phyloP scores from a whole-genome alignment of 768 basidiomycete species.

The Paxillus ammoniavirescens region DNA sequence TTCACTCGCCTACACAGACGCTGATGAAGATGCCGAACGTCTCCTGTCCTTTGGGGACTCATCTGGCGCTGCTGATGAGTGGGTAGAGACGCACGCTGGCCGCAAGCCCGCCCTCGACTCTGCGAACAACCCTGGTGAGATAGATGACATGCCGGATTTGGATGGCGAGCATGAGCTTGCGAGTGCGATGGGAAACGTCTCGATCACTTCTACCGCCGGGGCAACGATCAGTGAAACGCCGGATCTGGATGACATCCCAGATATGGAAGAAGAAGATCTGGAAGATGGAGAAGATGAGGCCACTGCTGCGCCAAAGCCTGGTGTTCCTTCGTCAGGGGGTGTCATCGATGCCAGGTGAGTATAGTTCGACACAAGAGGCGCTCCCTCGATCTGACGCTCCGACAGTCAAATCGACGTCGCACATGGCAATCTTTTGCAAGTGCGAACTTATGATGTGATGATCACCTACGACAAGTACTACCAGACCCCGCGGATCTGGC shows the following conservation, averaged over 20 bases:
- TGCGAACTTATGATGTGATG: constrained; percentile 98
- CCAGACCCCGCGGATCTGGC: constrained; percentile 97
- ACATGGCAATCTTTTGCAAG: constrained; percentile 86
- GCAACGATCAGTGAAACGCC: constrained; percentile 60
- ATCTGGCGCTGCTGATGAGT: constrained; percentile 73
- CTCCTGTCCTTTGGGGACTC: constrained; percentile 79
- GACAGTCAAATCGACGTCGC: constrained; percentile 60
- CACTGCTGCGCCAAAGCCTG: constrained; percentile 58
- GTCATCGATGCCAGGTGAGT: constrained; percentile 53
- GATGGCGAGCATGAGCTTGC: constrained; percentile 54
- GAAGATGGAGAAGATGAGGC: constrained; percentile 89
- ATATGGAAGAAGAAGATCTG: constrained; percentile 96
- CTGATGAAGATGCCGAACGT: constrained; percentile 94
- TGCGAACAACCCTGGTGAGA: constrained; percentile 57
- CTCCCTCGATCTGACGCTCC: constrained; percentile 1
- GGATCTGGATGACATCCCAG: constrained; percentile 98
- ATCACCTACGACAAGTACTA: constrained; percentile 99
- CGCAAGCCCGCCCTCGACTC: constrained; percentile 54
- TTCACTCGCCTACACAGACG: constrained; percentile 90
- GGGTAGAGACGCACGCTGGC: constrained; percentile 97
- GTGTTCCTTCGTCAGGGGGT: constrained; percentile 26
- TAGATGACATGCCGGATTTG: constrained; percentile 86
- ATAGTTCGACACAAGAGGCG: not conserved
- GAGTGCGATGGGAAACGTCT: constrained; percentile 44
- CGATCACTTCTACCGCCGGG: constrained; percentile 37